phyloP scores from a whole-genome alignment of 2,329 filamentous ascomycete genomes.

The Remersonia thermophila region DNA sequence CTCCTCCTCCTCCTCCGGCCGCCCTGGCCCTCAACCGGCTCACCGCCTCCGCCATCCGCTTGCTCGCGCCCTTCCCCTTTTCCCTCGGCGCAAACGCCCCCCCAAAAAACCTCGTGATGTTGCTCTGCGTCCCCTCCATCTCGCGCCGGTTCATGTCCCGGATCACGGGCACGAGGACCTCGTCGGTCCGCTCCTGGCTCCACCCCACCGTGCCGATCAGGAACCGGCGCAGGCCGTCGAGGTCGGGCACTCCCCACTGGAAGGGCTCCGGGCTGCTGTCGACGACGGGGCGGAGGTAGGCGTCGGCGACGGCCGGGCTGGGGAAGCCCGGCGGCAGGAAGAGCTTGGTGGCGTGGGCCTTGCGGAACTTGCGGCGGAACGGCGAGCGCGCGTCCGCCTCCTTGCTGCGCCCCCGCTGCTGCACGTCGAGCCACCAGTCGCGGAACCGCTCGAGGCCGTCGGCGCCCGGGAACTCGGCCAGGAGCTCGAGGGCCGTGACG shows the following conservation, averaged over 20 bases:
- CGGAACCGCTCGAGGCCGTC: conserved; percentile 60
- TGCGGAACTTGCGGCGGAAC: conserved; percentile 81
- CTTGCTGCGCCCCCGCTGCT: conserved; percentile 51
- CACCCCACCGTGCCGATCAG: conserved; percentile 90
- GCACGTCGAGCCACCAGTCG: conserved; percentile 77
- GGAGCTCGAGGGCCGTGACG: conserved; percentile 85
- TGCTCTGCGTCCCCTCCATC: conserved; percentile 83
- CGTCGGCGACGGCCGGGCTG: conserved; percentile 61
- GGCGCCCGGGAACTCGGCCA: conserved; percentile 68
- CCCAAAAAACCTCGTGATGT: conserved; percentile 87
- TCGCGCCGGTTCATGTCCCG: conserved; percentile 85
- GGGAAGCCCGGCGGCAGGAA: conserved; percentile 78
- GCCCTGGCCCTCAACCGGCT: conserved; percentile 19
- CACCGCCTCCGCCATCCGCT: conserved; percentile 23
- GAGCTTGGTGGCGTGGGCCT: conserved; percentile 65
- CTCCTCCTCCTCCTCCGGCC: conserved; percentile 3
- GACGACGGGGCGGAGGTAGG: conserved; percentile 79
- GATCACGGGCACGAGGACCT: conserved; percentile 90
- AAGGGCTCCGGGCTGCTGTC: conserved; percentile 68
- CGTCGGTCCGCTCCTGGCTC: conserved; percentile 83
- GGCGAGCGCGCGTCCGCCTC: conserved; percentile 45
- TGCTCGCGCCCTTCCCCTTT: conserved; percentile 16
- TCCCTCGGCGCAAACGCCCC: conserved; percentile 34
- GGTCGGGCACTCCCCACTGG: conserved; percentile 90
- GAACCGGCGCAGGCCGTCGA: conserved; percentile 72